phyloP scores from a whole-genome alignment of 148 eudicot species.

The Polygonum maritimum region DNA sequence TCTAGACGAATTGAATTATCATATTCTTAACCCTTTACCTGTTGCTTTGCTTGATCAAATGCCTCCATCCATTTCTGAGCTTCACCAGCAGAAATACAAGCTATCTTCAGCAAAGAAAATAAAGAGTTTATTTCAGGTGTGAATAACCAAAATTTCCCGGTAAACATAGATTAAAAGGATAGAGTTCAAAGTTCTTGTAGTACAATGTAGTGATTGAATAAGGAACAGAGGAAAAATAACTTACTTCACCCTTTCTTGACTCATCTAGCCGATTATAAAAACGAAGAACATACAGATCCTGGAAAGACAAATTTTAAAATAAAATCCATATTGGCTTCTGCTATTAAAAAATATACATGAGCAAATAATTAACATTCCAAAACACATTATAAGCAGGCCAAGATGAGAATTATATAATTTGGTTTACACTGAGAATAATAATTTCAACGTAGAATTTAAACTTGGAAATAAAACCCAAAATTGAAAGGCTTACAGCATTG shows the following conservation, averaged over 20 bases:
- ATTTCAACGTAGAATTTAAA: not conserved
- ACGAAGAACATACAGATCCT: conserved; percentile 87
- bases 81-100: conserved; percentile 87
- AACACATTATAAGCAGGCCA: not conserved
- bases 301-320: conserved; percentile 5
- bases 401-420: not conserved
- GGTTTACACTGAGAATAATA: not conserved
- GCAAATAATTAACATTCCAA: not conserved
- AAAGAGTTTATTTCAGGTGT: conserved; percentile 10
- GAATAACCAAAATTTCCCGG: not conserved
- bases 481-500: conserved; percentile 42
- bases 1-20: not conserved
- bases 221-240: conserved; percentile 14
- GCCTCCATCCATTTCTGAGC: conserved; percentile 86
- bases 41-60: conserved; percentile 88
- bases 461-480: not conserved
- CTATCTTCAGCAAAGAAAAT: conserved; percentile 61
- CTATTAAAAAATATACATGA: not conserved
- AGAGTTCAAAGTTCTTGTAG: not conserved
- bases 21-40: conserved; percentile 31
- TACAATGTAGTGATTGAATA: not conserved
- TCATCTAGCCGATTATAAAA: conserved; percentile 93
- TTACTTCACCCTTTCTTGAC: conserved; percentile 88
- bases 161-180: not conserved
- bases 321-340: not conserved